Percentiles rank a stretch among this genome's conserved stretches.
Conservation (phyloP, 129 eudicot genomes). For the Mikania micrantha region DNA sequence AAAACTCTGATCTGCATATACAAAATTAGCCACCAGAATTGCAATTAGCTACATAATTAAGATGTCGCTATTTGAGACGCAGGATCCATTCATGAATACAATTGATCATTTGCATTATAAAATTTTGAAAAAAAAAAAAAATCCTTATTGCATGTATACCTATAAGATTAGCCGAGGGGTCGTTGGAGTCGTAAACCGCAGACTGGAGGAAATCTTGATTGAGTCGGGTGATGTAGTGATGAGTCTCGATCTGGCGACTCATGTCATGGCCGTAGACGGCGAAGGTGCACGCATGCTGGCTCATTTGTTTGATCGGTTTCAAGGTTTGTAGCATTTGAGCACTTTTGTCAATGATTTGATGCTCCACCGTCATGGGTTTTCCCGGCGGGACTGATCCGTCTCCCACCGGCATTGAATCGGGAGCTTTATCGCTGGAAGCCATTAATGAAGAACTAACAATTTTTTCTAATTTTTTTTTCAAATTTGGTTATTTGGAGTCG, state of each 20-base stretch:
- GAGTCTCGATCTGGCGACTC: constrained; percentile 82
- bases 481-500: neutral
- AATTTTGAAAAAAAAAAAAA: too few species aligned
- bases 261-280: constrained; percentile 71
- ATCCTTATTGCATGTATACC: too few species aligned
- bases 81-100: too few species aligned
- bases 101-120: too few species aligned
- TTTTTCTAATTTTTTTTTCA: neutral
- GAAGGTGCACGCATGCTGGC: constrained; percentile 70
- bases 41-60: too few species aligned
- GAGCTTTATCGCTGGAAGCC: constrained; percentile 58
- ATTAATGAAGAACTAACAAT: constrained; percentile 7
- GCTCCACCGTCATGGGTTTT: constrained; percentile 49
- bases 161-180: constrained; percentile 48
- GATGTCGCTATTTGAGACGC: too few species aligned
- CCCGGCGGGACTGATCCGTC: constrained; percentile 77
- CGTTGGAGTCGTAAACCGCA: constrained; percentile 74
- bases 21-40: too few species aligned
- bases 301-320: constrained; percentile 65
- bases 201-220: constrained; percentile 80
- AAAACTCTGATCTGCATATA: too few species aligned
- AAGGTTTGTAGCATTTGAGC: constrained; percentile 63
- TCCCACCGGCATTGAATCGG: constrained; percentile 54
- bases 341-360: constrained; percentile 63
- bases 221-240: constrained; percentile 53